Percentiles rank a stretch among this genome's conserved stretches.
Evolutionary conservation across 257 asterid genomes (phyloP).

Genomic region (Penstemon eatonii): DNA sequence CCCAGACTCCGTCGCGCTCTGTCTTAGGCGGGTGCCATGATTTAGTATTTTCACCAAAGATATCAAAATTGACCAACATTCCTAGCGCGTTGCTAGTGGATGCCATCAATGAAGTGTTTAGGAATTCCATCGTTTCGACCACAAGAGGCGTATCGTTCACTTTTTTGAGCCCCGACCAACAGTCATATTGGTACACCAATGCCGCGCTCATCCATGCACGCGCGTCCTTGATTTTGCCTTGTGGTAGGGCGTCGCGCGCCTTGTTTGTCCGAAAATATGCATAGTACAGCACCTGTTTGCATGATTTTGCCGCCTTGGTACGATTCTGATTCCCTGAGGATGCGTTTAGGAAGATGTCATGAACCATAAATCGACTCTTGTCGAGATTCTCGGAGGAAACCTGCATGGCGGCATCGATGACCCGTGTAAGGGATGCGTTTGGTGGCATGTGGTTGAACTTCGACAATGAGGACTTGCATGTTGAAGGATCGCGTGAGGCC

Average conservation of each 20-base stretch:
- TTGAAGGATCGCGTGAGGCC: conserved; percentile 50
- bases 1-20: conserved; percentile 71
- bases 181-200: conserved; percentile 52
- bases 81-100: conserved; percentile 46
- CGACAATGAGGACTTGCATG: conserved; percentile 37
- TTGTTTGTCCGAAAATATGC: conserved; percentile 37
- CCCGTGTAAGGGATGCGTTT: conserved; percentile 35
- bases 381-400: conserved; percentile 33
- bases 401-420: conserved; percentile 46
- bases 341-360: conserved; percentile 29
- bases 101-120: conserved; percentile 35
- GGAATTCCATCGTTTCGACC: conserved; percentile 47
- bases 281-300: conserved; percentile 47
- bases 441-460: conserved; percentile 32
- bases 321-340: conserved; percentile 45
- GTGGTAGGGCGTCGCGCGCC: conserved; percentile 26
- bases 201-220: conserved; percentile 78
- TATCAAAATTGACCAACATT: conserved; percentile 53
- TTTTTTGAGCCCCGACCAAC: conserved; percentile 59
- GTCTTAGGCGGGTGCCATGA: conserved; percentile 52
- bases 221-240: conserved; percentile 47
- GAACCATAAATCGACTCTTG: conserved; percentile 42
- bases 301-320: conserved; percentile 39
- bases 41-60: conserved; percentile 41
- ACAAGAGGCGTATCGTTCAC: conserved; percentile 52